These are phyloP conservation scores for Paramecium biaurelia DNA, from an alignment of 73 alveolate genomes.

Conservation along the genomic window DNA sequence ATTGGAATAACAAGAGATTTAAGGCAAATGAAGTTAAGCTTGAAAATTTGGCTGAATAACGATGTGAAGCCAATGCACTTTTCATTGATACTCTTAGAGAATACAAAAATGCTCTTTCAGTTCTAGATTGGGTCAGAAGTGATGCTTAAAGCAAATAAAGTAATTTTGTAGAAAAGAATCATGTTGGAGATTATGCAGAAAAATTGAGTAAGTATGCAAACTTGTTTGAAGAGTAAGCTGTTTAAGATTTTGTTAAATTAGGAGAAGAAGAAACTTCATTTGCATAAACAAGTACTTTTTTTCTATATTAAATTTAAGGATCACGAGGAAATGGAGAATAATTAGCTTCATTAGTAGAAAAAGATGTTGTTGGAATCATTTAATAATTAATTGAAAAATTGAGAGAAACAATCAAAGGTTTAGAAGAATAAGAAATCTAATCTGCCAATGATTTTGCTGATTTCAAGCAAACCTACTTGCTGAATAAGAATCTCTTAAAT, in stretches of 20 bases:
- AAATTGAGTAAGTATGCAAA: conserved; percentile 33
- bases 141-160: conserved; percentile 27
- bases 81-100: conserved; percentile 49
- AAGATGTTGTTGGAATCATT: conserved; percentile 42
- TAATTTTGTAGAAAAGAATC: not conserved
- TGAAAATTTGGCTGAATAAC: conserved; percentile 34
- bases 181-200: conserved; percentile 45
- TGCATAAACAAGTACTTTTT: not conserved
- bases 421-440: conserved; percentile 41
- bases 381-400: conserved; percentile 28
- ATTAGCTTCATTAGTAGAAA: not conserved
- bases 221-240: conserved; percentile 44
- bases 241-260: conserved; percentile 41
- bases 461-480: conserved; percentile 41
- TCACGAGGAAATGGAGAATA: not conserved
- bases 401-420: conserved; percentile 42
- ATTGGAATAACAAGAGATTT: conserved; percentile 42
- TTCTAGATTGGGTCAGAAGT: conserved; percentile 49
- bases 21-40: conserved; percentile 33
- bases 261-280: conserved; percentile 16
- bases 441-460: conserved; percentile 52
- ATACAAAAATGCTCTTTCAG: conserved; percentile 43
- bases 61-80: conserved; percentile 52
- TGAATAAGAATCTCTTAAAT: conserved; percentile 54
- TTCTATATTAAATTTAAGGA: not conserved